These are phyloP conservation scores for Sporothrix dimorphospora DNA, from an alignment of 2,329 filamentous ascomycete species.

Conservation along the genomic window DNA sequence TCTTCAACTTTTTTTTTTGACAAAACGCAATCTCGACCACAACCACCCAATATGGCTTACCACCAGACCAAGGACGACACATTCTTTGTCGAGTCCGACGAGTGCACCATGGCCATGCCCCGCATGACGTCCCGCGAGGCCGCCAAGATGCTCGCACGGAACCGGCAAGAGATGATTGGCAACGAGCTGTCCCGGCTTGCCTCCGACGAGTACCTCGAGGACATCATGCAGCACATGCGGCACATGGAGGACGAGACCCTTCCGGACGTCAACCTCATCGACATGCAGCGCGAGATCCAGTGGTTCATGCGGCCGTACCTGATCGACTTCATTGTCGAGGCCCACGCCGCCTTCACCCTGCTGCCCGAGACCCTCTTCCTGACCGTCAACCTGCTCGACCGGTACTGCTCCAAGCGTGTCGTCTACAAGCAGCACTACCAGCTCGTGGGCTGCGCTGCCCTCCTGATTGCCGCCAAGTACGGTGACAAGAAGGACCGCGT, in stretches of 20 bases:
- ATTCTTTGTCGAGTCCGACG: constrained; percentile 62
- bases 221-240: constrained; percentile 92
- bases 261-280: constrained; percentile 94
- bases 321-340: constrained; percentile 97
- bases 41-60: constrained; percentile 39
- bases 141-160: constrained; percentile 74
- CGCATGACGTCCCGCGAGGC: constrained; percentile 74
- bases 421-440: constrained; percentile 99
- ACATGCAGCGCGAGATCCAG: constrained; percentile 98
- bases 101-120: constrained; percentile 48
- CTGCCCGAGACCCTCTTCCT: constrained; percentile 95
- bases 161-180: constrained; percentile 84
- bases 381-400: constrained; percentile 92
- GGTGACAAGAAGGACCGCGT: constrained; percentile 98
- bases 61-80: constrained; percentile 45
- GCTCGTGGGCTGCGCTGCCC: constrained; percentile 90
- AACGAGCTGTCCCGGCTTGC: constrained; percentile 85
- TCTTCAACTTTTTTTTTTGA: neutral
- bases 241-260: constrained; percentile 95
- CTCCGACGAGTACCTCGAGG: constrained; percentile 89
- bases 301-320: constrained; percentile 99
- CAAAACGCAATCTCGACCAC: neutral
- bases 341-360: constrained; percentile 90
- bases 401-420: constrained; percentile 96
- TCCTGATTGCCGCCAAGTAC: constrained; percentile 97